A percentile compares a stretch with the other conserved stretches of the same genome.
phyloP scores from a whole-genome alignment of 2,329 filamentous ascomycete species.

The Cladosporium velox region DNA sequence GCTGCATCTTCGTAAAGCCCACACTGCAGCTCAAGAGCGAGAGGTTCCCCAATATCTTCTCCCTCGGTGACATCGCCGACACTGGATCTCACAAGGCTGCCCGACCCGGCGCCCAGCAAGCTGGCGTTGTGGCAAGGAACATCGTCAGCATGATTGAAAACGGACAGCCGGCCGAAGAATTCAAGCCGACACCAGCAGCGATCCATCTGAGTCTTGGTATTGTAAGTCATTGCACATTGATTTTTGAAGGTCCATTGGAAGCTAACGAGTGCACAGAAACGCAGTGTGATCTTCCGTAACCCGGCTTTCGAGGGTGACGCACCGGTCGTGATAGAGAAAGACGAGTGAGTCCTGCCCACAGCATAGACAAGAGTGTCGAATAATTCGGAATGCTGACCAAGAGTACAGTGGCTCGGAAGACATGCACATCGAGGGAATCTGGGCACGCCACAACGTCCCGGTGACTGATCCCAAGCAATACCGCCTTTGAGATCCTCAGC shows the following conservation, averaged over 20 bases:
- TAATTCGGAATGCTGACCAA: neutral
- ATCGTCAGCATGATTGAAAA: conserved; percentile 50
- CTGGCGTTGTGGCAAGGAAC: conserved; percentile 56
- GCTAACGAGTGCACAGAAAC: neutral
- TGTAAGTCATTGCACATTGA: neutral
- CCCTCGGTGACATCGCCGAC: conserved; percentile 65
- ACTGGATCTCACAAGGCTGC: conserved; percentile 55
- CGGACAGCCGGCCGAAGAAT: neutral
- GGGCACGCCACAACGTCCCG: conserved; percentile 1
- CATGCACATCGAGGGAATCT: neutral
- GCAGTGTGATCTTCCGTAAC: conserved; percentile 1
- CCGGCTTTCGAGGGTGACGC: neutral
- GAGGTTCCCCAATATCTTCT: conserved; percentile 56
- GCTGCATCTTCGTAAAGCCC: conserved; percentile 49
- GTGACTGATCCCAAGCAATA: conserved; percentile 3
- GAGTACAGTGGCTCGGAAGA: neutral
- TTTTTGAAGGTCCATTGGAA: neutral
- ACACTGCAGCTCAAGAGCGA: conserved; percentile 59
- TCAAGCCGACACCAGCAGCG: neutral
- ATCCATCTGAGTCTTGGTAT: conserved; percentile 6
- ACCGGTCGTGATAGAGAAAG: neutral
- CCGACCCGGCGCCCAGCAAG: conserved; percentile 57
- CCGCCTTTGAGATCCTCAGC: neutral
- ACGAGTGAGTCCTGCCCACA: neutral
- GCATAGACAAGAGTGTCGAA: neutral